Conservation (phyloP, 306 rosid genomes). For the Rosa multiflora region DNA sequence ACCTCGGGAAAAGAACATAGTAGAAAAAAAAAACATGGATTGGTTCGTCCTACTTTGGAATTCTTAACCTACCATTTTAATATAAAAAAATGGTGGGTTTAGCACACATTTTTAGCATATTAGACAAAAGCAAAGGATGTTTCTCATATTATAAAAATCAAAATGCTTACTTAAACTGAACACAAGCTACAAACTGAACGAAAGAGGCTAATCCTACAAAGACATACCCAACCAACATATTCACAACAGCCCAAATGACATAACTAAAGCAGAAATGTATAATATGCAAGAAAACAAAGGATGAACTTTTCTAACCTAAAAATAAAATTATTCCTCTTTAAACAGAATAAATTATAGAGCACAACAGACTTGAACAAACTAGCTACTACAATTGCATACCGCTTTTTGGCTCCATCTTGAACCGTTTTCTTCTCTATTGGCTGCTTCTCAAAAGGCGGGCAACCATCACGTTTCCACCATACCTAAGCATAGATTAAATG, state of each 20-base stretch:
- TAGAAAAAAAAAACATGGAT: not conserved
- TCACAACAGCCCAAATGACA: not conserved
- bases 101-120: not conserved
- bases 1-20: not conserved
- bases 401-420: slow-evolving; percentile 76
- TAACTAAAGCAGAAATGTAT: not conserved
- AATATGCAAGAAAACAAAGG: slow-evolving; percentile 4
- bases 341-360: not conserved
- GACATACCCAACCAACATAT: slow-evolving; percentile 1
- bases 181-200: not conserved
- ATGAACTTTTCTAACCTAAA: not conserved
- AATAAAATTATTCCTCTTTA: too few relatives aligned
- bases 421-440: slow-evolving; percentile 62
- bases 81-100: not conserved
- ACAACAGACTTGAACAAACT: not conserved
- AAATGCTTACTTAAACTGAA: not conserved
- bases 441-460: slow-evolving; percentile 90
- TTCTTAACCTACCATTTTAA: not conserved
- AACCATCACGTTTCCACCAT: slow-evolving; percentile 99
- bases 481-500: slow-evolving; percentile 47
- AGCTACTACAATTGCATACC: slow-evolving; percentile 44
- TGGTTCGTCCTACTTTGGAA: not conserved
- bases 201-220: not conserved
- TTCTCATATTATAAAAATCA: not conserved
- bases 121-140: too few relatives aligned